Conservation (phyloP, 768 basidiomycete species). For the Lenzites betulinus region DNA sequence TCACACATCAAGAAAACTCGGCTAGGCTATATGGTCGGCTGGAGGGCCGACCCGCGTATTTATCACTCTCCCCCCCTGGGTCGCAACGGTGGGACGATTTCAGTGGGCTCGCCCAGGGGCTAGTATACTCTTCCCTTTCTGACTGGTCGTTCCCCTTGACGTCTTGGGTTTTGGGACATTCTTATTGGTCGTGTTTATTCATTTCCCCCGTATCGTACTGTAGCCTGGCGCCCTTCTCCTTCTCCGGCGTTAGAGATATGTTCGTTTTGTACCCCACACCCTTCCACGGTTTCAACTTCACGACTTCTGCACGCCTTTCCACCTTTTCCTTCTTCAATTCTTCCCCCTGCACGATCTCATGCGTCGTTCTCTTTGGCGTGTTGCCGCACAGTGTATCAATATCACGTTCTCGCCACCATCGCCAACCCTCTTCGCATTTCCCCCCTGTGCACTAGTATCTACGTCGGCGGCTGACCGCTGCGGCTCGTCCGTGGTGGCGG, state of each 20-base stretch:
- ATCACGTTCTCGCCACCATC: constrained; percentile 20
- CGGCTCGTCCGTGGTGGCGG: neutral
- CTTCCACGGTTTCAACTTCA: neutral
- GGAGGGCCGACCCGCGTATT: constrained; percentile 24
- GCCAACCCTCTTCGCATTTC: constrained; percentile 16
- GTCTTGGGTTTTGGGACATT: constrained; percentile 42
- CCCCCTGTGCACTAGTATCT: constrained; percentile 26
- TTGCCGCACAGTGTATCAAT: constrained; percentile 29
- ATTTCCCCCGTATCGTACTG: constrained; percentile 16
- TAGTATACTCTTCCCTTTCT: constrained; percentile 35
- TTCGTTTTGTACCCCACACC: constrained; percentile 6
- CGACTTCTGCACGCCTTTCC: constrained; percentile 10
- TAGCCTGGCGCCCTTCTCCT: constrained; percentile 17
- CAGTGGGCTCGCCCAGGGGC: constrained; percentile 23
- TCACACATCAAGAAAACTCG: constrained; percentile 22
- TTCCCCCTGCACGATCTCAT: constrained; percentile 15
- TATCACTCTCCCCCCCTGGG: constrained; percentile 27
- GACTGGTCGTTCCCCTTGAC: constrained; percentile 32
- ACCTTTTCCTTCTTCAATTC: constrained; percentile 3
- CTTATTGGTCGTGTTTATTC: constrained; percentile 26
- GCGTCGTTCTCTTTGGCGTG: constrained; percentile 15
- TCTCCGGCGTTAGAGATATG: constrained; percentile 16
- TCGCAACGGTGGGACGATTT: constrained; percentile 23
- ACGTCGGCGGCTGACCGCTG: constrained; percentile 2
- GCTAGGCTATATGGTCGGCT: constrained; percentile 23